Base-by-base conservation (phyloP, 441 rosid genomes). In the Populus trichocarpa region DNA sequence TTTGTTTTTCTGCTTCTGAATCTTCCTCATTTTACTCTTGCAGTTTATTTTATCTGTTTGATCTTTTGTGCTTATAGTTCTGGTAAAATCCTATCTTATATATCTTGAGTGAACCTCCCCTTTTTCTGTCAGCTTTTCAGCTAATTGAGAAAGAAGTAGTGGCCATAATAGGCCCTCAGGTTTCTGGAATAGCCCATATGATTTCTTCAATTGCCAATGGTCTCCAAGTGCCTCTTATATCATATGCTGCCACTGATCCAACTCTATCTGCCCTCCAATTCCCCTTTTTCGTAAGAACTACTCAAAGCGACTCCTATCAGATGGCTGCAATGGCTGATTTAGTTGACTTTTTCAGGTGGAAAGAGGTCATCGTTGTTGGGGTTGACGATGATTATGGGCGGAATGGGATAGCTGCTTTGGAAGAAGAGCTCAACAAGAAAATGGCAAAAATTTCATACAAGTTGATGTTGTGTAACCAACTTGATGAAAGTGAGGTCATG, bases 191-290 rank as follows among this genome's bases (percentile, higher is more conserved):
- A 50, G 98, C 99, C 81, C 98, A 89, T 78, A 88, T 85, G 81
- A 36, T 91, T 76, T 85, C 97, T 20, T 78, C 80, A 78, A 81
- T 92, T n/a, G 92, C 88, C 22, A 88, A 86, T 77, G 89, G 92
- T 64, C 89, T 95, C 70, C 86, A 89, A 74, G 85, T 95, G 74
- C 99, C 99, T 36, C 90, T 90, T 20, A 66, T 95, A 71, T 95
- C 99, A 23, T 93, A 83, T 80, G 97, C 90, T 67, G 96, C 98
- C 77, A 93, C 98, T 67, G 98, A 95, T 85, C 94, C 95, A 32
- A 89, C 95, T 79, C 90, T 95, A 32, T 93, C 99, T n/a, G 88
- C 98, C 25, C 89, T 84, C 66, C 98, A 95, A 25, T 93, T 89
- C 80, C 96, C 99, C 6, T 92, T 82, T 81, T 92, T 93, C 71